These are phyloP conservation scores for Lactarius vividus DNA, from an alignment of 768 basidiomycete species.

Conservation along the genomic window DNA sequence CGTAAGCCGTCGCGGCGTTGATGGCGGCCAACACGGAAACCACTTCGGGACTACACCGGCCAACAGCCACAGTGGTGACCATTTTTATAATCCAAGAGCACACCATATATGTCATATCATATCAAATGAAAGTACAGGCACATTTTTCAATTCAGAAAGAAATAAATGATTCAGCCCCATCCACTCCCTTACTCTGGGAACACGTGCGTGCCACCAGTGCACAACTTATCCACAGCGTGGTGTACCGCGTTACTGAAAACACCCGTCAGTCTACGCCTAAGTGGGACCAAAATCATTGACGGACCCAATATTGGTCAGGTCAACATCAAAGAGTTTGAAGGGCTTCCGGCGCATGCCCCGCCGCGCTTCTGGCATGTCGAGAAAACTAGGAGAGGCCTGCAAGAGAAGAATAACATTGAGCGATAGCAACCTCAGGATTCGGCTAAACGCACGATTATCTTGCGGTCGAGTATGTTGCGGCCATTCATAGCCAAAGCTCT, in stretches of 20 bases:
- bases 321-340: neutral
- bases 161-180: neutral
- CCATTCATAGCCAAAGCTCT: neutral
- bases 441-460: conserved; percentile 15
- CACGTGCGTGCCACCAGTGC: conserved; percentile 10
- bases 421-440: too few relatives aligned
- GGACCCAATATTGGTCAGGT: conserved; percentile 9
- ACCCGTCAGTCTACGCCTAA: neutral
- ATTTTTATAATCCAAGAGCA: neutral
- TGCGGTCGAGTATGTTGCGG: conserved; percentile 2
- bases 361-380: conserved; percentile 13
- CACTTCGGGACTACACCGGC: conserved; percentile 13
- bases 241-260: conserved; percentile 4
- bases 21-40: conserved; percentile 25
- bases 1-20: conserved; percentile 27
- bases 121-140: neutral
- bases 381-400: conserved; percentile 21
- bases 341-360: neutral
- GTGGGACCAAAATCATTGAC: neutral
- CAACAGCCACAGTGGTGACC: conserved; percentile 6
- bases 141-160: neutral
- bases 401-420: neutral
- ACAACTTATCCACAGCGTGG: neutral
- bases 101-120: neutral
- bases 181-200: neutral